Base-by-base conservation (phyloP, 202 grass and related monocot species). In the Panicum virgatum region DNA sequence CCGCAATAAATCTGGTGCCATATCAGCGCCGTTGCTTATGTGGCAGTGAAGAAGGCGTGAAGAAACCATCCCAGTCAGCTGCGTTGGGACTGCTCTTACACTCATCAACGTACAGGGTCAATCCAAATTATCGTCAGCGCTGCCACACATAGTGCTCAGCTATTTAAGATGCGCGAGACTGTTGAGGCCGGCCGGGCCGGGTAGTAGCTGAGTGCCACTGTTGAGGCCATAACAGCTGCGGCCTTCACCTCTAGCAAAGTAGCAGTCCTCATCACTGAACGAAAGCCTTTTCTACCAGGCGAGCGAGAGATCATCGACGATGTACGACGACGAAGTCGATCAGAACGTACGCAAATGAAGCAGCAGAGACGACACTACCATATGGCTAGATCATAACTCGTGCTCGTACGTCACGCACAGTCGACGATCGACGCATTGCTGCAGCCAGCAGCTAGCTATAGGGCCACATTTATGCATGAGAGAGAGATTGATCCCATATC, bases 341-440 rank as follows among this genome's bases (percentile, higher is more conserved):
- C 36, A 64, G 36, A 37, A 54, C 38, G 42, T 12, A 46, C 14
- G 12, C 44, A 46, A 46, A 5, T 34, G 32, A 34, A 34, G 32
- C 32, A 34, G 26, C 29, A 42, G 46, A 54, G 47, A 29, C 32
- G 68, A 83, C 69, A 83, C 73, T 43, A 68, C 34, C 77, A 80
- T 80, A 80, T 80, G 62, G 77, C 77, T 56, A 27, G 34, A 75
- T 75, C 72, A 68, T 80, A 80, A 79, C 77, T 79, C 77, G 46
- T 10, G 32, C 48, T 67, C 54, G 62, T n/a, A n/a, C n/a, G n/a
- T 42, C 77, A 43, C 22, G 15, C 78, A 80, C 78, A 80, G 78
- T 80, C 45, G 36, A 34, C 45, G 36, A 69, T 1, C 45, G 36
- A 69, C 3, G 77, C 62, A 62, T 64, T 16, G 18, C 3, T 14